A percentile compares a stretch with the other conserved stretches of the same genome.
Conservation (phyloP, 345 rosid species). For the Draba incana region DNA sequence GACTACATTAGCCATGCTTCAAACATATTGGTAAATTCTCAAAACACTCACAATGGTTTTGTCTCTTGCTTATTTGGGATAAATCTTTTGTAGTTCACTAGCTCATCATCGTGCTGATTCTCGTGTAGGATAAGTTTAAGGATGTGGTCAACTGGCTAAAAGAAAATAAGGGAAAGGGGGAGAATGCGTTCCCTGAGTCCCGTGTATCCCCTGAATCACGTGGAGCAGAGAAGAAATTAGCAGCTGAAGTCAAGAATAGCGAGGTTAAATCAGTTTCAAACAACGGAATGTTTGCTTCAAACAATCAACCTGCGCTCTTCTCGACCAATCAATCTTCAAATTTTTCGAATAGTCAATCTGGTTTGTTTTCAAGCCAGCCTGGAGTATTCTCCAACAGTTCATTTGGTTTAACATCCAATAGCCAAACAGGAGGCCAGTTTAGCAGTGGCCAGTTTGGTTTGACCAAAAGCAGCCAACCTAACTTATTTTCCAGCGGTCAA, state of each 20-base stretch:
- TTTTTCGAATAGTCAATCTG: slow-evolving; percentile 39
- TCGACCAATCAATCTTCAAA: slow-evolving; percentile 35
- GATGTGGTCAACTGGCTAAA: slow-evolving; percentile 90
- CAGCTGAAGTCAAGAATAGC: slow-evolving; percentile 50
- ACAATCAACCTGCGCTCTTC: slow-evolving; percentile 38
- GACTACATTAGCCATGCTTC: slow-evolving; percentile 87
- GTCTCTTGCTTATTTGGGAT: slow-evolving; percentile 11
- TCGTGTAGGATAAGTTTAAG: slow-evolving; percentile 73
- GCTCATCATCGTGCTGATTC: slow-evolving; percentile 11
- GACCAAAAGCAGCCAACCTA: slow-evolving; percentile 44
- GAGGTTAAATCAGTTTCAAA: slow-evolving; percentile 42
- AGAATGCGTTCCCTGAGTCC: slow-evolving; percentile 49
- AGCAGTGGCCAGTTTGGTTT: slow-evolving; percentile 38
- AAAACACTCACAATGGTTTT: slow-evolving; percentile 3
- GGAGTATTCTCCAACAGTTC: slow-evolving; percentile 41
- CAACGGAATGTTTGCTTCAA: slow-evolving; percentile 17
- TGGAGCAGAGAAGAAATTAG: slow-evolving; percentile 47
- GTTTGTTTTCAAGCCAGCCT: slow-evolving; percentile 37
- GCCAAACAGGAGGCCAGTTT: slow-evolving; percentile 31
- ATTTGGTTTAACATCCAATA: slow-evolving; percentile 29
- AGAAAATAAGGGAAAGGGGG: slow-evolving; percentile 61
- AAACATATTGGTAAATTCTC: slow-evolving; percentile 59
- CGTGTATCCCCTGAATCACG: slow-evolving; percentile 48
- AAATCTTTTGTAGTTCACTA: neutral
- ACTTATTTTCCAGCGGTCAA: slow-evolving; percentile 48